Percentiles rank a stretch among this genome's conserved stretches.
phyloP scores from a whole-genome alignment of 1,284 basidiomycete genomes.

The Polyporus tsugae region DNA sequence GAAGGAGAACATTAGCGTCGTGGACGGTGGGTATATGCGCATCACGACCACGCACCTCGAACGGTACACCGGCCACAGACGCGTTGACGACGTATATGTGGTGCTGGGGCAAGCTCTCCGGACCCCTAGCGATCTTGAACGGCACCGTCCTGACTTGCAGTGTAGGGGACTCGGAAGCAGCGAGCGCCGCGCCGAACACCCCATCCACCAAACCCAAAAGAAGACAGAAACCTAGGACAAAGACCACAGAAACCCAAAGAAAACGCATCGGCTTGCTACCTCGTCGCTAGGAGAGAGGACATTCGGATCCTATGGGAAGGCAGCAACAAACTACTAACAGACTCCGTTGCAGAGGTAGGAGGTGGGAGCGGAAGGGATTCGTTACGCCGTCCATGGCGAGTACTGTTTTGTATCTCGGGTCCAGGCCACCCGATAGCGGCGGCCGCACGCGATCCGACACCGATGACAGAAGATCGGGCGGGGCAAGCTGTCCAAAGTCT shows the following conservation, averaged over 20 bases:
- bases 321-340: not conserved
- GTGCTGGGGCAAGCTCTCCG: not conserved
- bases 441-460: not conserved
- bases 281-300: not conserved
- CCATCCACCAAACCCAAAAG: not conserved
- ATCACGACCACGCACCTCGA: conserved; percentile 7
- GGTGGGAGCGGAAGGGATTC: not conserved
- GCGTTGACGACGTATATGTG: conserved; percentile 18
- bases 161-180: not conserved
- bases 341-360: not conserved
- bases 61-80: conserved; percentile 8
- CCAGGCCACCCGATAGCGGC: not conserved
- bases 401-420: not conserved
- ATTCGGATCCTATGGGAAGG: not conserved
- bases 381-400: not conserved
- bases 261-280: not conserved
- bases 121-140: conserved; percentile 15
- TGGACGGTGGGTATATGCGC: not conserved
- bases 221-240: not conserved
- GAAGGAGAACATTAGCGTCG: not conserved
- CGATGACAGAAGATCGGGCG: not conserved
- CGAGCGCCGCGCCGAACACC: not conserved
- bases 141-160: not conserved
- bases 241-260: not conserved
- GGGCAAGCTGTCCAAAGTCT: not conserved